These are phyloP conservation scores for Tetradesmus obliquus DNA, from an alignment of 139 green algal species.

Conservation along the genomic window DNA sequence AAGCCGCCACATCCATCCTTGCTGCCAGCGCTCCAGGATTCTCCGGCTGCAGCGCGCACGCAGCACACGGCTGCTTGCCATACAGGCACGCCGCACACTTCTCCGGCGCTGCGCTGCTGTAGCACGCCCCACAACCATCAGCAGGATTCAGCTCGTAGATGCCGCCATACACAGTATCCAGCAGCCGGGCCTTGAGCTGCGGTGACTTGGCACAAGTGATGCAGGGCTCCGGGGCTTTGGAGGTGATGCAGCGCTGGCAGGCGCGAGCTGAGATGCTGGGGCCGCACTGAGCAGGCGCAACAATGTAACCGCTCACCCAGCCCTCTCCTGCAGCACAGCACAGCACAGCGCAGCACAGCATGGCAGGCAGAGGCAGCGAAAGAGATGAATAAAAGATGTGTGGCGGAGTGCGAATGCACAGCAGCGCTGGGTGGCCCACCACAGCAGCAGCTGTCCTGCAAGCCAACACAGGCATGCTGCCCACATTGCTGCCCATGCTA, in stretches of 20 bases:
- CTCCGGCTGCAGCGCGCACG: neutral
- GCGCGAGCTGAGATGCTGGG: neutral
- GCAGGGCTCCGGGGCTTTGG: neutral
- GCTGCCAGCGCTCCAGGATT: neutral
- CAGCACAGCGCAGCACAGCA: neutral
- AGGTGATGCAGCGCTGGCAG: neutral
- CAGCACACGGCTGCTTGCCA: neutral
- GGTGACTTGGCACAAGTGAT: constrained; percentile 8
- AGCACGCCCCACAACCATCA: constrained; percentile 11
- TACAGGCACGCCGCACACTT: constrained; percentile 11
- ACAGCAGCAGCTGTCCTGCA: too few species aligned
- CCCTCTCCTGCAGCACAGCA: constrained; percentile 17
- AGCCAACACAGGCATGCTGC: too few species aligned
- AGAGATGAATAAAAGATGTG: too few species aligned
- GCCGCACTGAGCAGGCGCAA: neutral
- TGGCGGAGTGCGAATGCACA: too few species aligned
- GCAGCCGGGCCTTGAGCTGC: neutral
- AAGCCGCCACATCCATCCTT: neutral
- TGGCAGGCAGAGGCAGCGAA: too few species aligned
- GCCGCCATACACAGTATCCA: neutral
- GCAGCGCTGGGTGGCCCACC: too few species aligned
- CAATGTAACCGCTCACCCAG: constrained; percentile 9
- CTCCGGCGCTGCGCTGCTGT: neutral
- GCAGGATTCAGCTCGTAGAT: neutral
- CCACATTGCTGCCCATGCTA: too few species aligned